These are phyloP conservation scores for Rehmannia glutinosa DNA, from an alignment of 257 asterid genomes.

Conservation along the genomic window DNA sequence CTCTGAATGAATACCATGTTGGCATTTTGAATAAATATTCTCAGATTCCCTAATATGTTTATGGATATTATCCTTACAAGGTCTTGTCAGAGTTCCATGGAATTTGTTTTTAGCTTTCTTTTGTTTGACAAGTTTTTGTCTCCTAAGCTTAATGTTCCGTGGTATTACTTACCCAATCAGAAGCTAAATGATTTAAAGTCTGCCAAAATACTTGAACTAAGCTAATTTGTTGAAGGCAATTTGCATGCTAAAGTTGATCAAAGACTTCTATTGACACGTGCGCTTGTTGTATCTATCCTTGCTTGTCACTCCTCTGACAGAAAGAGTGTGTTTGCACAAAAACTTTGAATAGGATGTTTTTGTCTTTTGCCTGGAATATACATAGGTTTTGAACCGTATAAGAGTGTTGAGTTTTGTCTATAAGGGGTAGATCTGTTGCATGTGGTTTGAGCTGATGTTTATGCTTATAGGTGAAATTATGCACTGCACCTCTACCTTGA, in stretches of 20 bases:
- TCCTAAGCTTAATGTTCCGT: neutral
- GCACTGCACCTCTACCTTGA: too few relatives aligned
- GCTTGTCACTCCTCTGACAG: neutral
- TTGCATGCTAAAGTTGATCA: neutral
- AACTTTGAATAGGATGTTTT: neutral
- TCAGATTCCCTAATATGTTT: neutral
- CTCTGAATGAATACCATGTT: neutral
- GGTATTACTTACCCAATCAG: neutral
- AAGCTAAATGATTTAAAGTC: neutral
- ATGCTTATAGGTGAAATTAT: neutral
- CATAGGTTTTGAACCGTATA: neutral
- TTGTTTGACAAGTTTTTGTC: neutral
- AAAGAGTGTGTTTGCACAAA: neutral
- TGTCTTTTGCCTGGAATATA: neutral
- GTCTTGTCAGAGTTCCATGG: neutral
- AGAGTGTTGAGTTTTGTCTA: neutral
- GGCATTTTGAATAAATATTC: neutral
- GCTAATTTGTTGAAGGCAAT: neutral
- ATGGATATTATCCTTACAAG: neutral
- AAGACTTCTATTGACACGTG: neutral
- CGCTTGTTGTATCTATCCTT: neutral
- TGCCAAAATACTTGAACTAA: neutral
- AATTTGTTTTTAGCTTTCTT: neutral
- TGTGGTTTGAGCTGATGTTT: neutral
- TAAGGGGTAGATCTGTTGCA: neutral